Evolutionary conservation across 805 yeast genomes (phyloP).

Genomic region (Spathaspora sp.): DNA sequence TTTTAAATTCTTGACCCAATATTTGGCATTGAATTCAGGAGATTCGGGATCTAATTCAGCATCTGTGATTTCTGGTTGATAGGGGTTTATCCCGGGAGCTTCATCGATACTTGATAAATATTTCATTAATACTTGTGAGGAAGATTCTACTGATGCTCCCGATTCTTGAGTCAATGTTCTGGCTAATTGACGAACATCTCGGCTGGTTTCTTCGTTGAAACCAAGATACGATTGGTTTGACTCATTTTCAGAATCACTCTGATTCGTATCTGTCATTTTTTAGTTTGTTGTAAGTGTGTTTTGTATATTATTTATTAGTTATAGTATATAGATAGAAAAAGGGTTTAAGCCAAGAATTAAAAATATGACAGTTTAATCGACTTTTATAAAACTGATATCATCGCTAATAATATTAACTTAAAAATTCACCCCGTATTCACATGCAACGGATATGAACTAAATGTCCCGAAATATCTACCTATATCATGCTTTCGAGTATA

Average conservation of each 20-base stretch:
- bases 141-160: slow-evolving; percentile 15
- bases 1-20: slow-evolving; percentile 66
- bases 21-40: slow-evolving; percentile 55
- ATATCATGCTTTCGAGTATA: not conserved
- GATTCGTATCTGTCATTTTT: not conserved
- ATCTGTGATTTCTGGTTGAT: slow-evolving; percentile 13
- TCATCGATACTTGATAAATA: slow-evolving; percentile 49
- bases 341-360: too few relatives aligned
- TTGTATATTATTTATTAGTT: too few relatives aligned
- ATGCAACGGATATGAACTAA: too few relatives aligned
- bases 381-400: too few relatives aligned
- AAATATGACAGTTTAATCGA: too few relatives aligned
- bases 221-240: slow-evolving; percentile 21
- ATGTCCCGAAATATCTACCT: not conserved
- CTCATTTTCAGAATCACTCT: not conserved
- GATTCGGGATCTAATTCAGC: slow-evolving; percentile 47
- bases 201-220: slow-evolving; percentile 28
- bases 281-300: not conserved
- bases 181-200: slow-evolving; percentile 39
- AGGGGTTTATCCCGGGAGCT: slow-evolving; percentile 48
- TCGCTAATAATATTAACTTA: too few relatives aligned
- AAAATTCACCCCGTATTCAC: too few relatives aligned
- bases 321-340: too few relatives aligned
- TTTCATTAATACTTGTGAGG: slow-evolving; percentile 20
- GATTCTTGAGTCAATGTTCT: slow-evolving; percentile 30